Evolutionary conservation across 768 basidiomycete genomes (phyloP), one percentile per base, ranked within the genome.

Genomic region (Hericium rajendrae): DNA sequence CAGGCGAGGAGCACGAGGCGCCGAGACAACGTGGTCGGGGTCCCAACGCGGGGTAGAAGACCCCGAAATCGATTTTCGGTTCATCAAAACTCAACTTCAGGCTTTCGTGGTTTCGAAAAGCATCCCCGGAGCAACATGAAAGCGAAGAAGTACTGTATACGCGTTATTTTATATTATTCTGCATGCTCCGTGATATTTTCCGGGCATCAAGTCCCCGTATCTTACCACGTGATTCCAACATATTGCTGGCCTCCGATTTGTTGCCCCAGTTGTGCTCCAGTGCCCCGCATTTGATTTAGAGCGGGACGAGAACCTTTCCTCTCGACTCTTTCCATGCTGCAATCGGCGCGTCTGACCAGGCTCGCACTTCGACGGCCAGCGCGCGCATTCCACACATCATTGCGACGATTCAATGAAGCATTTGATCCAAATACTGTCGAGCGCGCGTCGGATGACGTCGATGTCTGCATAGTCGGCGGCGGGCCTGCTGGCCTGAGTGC

Each of bases 381-480:
- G 51, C 61, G 67, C 37, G 18, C 39, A 2, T 52, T 74, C 16
- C 72, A 70, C 50, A 55, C 65, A 12, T 68, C 71, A 11, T 24
- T 66, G 0, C 50, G 54, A 18, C 57, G 68, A n/a, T 52, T 61
- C 49, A 60, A 76, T 57, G 74, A 74, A 38, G 60, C 57, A 6
- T 78, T 81, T 68, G 78, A 88, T 65, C 80, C 85, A 0, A 70
- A 71, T 15, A 71, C 69, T n/a, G 76, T 93, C 16, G 90, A 97
- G 61, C 81, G 94, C 12, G 83, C 83, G n/a, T 80, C 85, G 46
- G 97, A 98, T 66, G 83, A 92, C 48, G 94, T 94, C 38, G 95
- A 99, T 65, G 94, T 98, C 38, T 95, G 93, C 70, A 97, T 99
- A 66, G 94, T 97, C 56, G 95, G 95, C 10, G 94, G 81, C 2